These are phyloP conservation scores for Botrytis elliptica DNA, from an alignment of 2,329 filamentous ascomycete species.

Conservation along the genomic window DNA sequence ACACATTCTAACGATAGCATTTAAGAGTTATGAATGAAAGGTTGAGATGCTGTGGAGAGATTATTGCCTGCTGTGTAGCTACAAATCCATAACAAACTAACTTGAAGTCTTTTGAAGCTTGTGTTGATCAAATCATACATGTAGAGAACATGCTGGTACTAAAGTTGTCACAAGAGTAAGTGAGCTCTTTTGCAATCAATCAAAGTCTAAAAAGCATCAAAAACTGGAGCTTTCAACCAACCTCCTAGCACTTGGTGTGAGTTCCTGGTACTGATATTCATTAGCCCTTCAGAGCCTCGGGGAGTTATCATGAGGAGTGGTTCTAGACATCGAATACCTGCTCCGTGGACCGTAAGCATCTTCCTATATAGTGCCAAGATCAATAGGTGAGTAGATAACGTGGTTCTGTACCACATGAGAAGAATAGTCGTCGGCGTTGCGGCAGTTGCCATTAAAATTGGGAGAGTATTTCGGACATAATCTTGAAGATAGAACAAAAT, in stretches of 20 bases:
- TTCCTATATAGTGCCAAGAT: background rate
- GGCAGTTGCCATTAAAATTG: background rate
- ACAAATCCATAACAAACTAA: background rate
- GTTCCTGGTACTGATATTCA: background rate
- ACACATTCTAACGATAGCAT: background rate
- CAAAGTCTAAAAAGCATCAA: background rate
- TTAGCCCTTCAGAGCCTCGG: background rate
- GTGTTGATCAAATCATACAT: background rate
- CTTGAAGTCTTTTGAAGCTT: background rate
- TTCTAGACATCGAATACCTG: background rate
- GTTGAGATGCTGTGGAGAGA: background rate
- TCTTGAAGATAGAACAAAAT: background rate
- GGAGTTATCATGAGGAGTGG: background rate
- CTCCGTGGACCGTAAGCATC: background rate
- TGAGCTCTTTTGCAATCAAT: background rate
- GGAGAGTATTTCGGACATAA: constrained; percentile 4
- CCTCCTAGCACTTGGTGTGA: background rate
- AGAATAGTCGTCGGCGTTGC: background rate
- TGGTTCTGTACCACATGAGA: background rate
- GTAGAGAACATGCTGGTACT: background rate
- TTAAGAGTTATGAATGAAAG: background rate
- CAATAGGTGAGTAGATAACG: background rate
- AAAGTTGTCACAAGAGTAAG: background rate
- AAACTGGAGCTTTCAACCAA: background rate
- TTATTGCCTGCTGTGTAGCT: constrained; percentile 12